Percentiles rank a stretch among this genome's conserved stretches.
These are phyloP conservation scores for Casuarina equisetifolia DNA, from an alignment of 306 rosid species.

Conservation along the genomic window DNA sequence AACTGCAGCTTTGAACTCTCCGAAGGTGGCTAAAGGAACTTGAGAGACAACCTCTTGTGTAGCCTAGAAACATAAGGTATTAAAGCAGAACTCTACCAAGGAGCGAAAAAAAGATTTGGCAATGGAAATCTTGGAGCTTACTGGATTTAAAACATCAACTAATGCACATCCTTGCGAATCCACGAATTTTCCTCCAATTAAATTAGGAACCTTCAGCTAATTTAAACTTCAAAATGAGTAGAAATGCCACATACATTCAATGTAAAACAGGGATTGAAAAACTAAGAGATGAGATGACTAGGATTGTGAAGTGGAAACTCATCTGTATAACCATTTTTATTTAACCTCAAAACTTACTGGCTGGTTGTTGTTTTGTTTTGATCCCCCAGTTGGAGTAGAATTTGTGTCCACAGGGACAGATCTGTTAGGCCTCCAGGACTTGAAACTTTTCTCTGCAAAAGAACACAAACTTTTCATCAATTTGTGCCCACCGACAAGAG, in stretches of 20 bases:
- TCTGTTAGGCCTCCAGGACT: slow-evolving; percentile 62
- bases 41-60: slow-evolving; percentile 82
- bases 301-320: slow-evolving; percentile 14
- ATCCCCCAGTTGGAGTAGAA: slow-evolving; percentile 24
- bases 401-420: slow-evolving; percentile 35
- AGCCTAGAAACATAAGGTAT: slow-evolving; percentile 49
- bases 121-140: slow-evolving; percentile 37
- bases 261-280: slow-evolving; percentile 13
- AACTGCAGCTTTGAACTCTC: slow-evolving; percentile 75
- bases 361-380: slow-evolving; percentile 45
- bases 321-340: slow-evolving; percentile 13
- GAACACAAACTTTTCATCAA: not conserved
- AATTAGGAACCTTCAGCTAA: slow-evolving; percentile 68
- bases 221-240: slow-evolving; percentile 39
- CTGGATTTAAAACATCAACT: slow-evolving; percentile 64
- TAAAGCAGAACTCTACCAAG: slow-evolving; percentile 16
- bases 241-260: slow-evolving; percentile 17
- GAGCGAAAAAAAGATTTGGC: slow-evolving; percentile 15
- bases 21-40: slow-evolving; percentile 62
- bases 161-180: slow-evolving; percentile 50
- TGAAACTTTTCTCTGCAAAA: slow-evolving; percentile 58
- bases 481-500: no score
- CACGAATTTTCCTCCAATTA: slow-evolving; percentile 60
- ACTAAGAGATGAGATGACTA: slow-evolving; percentile 7
- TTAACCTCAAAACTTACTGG: slow-evolving; percentile 45